Percentiles rank a stretch among this genome's conserved stretches.
Evolutionary conservation across 345 rosid species (phyloP).

Genomic region (Ceriops decandra): DNA sequence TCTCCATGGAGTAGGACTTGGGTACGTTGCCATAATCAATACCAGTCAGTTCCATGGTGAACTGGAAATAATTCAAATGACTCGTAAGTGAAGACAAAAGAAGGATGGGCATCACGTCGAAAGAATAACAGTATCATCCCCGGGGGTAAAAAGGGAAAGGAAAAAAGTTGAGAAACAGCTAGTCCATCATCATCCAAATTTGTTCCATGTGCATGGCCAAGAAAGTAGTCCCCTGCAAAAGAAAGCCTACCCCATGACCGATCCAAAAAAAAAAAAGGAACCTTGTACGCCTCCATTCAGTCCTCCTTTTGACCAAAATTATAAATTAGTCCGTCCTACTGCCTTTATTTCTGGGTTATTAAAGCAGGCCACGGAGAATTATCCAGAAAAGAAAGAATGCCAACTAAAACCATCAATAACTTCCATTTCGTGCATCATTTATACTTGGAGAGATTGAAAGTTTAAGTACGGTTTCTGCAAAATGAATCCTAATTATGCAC

Average conservation of each 20-base stretch:
- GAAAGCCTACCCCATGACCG: too few species aligned
- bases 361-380: too few species aligned
- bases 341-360: too few species aligned
- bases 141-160: background rate
- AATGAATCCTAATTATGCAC: background rate
- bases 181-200: background rate
- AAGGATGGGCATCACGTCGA: background rate
- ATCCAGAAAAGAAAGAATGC: too few species aligned
- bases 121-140: background rate
- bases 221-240: too few species aligned
- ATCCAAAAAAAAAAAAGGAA: too few species aligned
- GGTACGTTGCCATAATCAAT: constrained; percentile 62
- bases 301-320: too few species aligned
- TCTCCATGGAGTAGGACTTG: constrained; percentile 63
- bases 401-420: too few species aligned
- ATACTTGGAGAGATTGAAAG: background rate
- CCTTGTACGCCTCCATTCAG: too few species aligned
- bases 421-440: too few species aligned
- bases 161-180: background rate
- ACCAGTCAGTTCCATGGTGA: constrained; percentile 65
- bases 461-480: background rate
- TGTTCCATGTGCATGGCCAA: background rate
- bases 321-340: too few species aligned
- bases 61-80: constrained; percentile 35
- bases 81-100: constrained; percentile 4